A percentile compares a stretch with the other conserved stretches of the same genome.
These are phyloP conservation scores for Mucor ambiguus DNA, from an alignment of 371 early-diverging fungal species.

Conservation along the genomic window DNA sequence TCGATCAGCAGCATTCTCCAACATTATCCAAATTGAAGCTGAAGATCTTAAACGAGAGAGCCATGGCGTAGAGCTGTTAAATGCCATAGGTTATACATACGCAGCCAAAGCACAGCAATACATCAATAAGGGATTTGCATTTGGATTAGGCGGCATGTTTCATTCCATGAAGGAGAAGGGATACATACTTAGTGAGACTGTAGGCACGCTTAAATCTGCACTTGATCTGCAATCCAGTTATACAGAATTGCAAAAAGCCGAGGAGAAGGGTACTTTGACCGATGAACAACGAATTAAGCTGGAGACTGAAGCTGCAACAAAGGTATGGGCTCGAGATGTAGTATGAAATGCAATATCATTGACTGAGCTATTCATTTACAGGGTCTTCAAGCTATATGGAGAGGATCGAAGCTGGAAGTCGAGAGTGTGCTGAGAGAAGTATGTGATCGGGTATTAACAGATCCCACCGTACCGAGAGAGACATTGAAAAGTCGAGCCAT, in stretches of 20 bases:
- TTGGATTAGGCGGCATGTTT: slow-evolving; percentile 75
- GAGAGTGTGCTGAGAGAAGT: slow-evolving; percentile 89
- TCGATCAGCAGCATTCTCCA: slow-evolving; percentile 59
- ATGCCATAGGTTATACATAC: slow-evolving; percentile 93
- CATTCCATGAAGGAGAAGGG: slow-evolving; percentile 75
- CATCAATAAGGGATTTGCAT: slow-evolving; percentile 68
- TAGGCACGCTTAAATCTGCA: slow-evolving; percentile 88
- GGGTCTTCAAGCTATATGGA: slow-evolving; percentile 94
- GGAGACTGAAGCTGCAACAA: slow-evolving; percentile 78
- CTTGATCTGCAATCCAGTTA: slow-evolving; percentile 89
- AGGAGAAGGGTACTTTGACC: slow-evolving; percentile 72
- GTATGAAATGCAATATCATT: neutral
- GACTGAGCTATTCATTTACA: slow-evolving; percentile 14
- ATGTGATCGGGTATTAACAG: slow-evolving; percentile 85
- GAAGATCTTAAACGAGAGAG: slow-evolving; percentile 87
- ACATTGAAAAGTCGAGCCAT: slow-evolving; percentile 62
- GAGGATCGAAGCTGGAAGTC: slow-evolving; percentile 93
- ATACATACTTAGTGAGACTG: slow-evolving; percentile 88
- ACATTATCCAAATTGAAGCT: slow-evolving; percentile 76
- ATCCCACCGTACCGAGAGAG: slow-evolving; percentile 56
- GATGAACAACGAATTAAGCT: slow-evolving; percentile 63
- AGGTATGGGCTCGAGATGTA: slow-evolving; percentile 34
- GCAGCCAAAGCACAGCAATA: slow-evolving; percentile 85
- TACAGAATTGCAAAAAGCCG: slow-evolving; percentile 84
- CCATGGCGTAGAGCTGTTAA: slow-evolving; percentile 92